A percentile compares a stretch with the other conserved stretches of the same genome.
phyloP scores from a whole-genome alignment of 192 early-diverging fungal species.

The Phlyctochytrium arcticum region DNA sequence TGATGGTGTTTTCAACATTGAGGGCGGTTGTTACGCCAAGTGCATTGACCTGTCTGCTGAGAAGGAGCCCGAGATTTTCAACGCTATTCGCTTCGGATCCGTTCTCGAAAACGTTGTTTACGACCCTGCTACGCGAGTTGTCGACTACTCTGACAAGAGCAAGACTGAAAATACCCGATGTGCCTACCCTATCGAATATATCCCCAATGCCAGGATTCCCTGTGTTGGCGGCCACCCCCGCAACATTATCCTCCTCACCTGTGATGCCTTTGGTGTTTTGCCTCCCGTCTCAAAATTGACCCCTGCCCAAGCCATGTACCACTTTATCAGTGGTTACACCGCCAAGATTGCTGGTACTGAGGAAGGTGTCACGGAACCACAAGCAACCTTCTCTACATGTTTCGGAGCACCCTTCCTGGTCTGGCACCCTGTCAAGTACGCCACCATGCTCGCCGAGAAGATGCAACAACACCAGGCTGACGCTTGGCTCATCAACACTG shows the following conservation, averaged over 20 bases:
- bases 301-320: conserved; percentile 88
- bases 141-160: conserved; percentile 75
- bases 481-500: conserved; percentile 95
- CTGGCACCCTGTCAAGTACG: conserved; percentile 93
- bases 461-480: conserved; percentile 80
- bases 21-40: conserved; percentile 99
- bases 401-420: conserved; percentile 93
- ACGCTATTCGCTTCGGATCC: conserved; percentile 89
- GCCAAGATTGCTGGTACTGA: conserved; percentile 98
- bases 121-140: conserved; percentile 65
- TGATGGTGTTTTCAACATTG: conserved; percentile 96
- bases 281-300: conserved; percentile 86
- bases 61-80: conserved; percentile 99
- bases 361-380: conserved; percentile 86
- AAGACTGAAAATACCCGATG: conserved; percentile 96
- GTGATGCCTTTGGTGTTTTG: conserved; percentile 95
- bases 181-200: conserved; percentile 90
- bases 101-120: conserved; percentile 93
- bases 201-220: conserved; percentile 88
- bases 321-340: conserved; percentile 97
- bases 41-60: conserved; percentile 90
- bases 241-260: conserved; percentile 95
- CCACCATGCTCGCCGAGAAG: conserved; percentile 94
- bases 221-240: conserved; percentile 86
- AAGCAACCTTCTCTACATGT: conserved; percentile 82